Evolutionary conservation across 2,329 filamentous ascomycete genomes (phyloP), one percentile per base, ranked within the genome.

Genomic region (Nemania serpens): DNA sequence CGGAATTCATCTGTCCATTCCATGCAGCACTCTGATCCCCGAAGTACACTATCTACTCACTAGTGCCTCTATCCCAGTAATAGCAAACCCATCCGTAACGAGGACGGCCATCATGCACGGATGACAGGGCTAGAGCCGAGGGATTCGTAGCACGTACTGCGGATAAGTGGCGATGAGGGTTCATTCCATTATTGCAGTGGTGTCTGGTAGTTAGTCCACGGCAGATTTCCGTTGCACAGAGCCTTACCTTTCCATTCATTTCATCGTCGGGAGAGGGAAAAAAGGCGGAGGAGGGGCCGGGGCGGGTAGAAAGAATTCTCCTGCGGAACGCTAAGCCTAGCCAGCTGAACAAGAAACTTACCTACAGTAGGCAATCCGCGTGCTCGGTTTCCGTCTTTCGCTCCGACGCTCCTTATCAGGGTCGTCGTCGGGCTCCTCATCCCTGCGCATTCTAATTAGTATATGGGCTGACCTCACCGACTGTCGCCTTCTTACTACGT

Each of bases 61-160:
- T 29, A 29, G 25, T 29, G 25, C 25, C 25, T 29, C 25, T 29
- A 29, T 3, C 25, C 25, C 5, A 10, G 36, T 39, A 39, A 42
- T 48, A 41, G 33, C 29, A 36, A 55, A 20, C 13, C 29, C 2
- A 36, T 18, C 17, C 20, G 53, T 48, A 47, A 42, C 46, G 33
- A 29, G 34, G 33, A 56, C 46, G 41, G 20, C 53, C 33, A 45
- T 36, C 36, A 61, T 61, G 58, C 53, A 56, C 34, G 41, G 29
- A 52, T 61, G 58, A 52, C 58, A 56, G 52, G 58, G 47, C 54
- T 47, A 18, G 37, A 37, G 52, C 34, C 53, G 17, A 61, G 7
- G 25, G 3, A 29, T 52, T 56, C 52, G 58, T 43, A 57, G 41
- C 52, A 47, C 42, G 25, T 29, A 18, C 36, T 29, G 34, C 48